phyloP scores from a whole-genome alignment of 495 filamentous ascomycete genomes.

The Mytilinidion resinicola region DNA sequence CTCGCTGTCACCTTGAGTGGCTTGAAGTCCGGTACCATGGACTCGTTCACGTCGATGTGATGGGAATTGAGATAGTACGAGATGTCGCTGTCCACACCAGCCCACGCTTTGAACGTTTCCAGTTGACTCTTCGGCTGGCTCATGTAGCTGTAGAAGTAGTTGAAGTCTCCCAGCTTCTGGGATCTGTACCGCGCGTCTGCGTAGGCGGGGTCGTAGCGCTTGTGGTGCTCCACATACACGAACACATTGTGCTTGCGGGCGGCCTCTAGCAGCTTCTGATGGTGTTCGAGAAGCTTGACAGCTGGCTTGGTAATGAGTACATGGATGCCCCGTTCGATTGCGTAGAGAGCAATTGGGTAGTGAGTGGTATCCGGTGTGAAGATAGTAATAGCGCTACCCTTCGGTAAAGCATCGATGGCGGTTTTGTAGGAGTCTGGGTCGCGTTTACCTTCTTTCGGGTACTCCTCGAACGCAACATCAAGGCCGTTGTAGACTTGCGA shows the following conservation, averaged over 20 bases:
- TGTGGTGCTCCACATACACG: constrained; percentile 95
- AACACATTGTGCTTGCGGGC: constrained; percentile 72
- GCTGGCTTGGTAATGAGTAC: constrained; percentile 96
- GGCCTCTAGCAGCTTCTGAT: constrained; percentile 64
- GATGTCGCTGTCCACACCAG: constrained; percentile 84
- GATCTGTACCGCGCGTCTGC: constrained; percentile 76
- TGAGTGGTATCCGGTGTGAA: constrained; percentile 95
- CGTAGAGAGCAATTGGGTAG: constrained; percentile 90
- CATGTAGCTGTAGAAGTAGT: constrained; percentile 98
- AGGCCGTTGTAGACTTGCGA: constrained; percentile 77
- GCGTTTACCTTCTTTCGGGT: constrained; percentile 60
- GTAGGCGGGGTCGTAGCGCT: constrained; percentile 90
- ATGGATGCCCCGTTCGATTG: constrained; percentile 78
- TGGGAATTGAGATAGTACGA: constrained; percentile 93
- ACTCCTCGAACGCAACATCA: constrained; percentile 76
- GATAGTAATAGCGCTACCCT: constrained; percentile 88
- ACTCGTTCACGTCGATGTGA: constrained; percentile 85
- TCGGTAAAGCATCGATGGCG: constrained; percentile 77
- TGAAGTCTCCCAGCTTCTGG: constrained; percentile 74
- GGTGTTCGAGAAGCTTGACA: constrained; percentile 72
- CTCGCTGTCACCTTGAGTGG: constrained; percentile 75
- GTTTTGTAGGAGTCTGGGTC: constrained; percentile 84
- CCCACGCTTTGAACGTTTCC: constrained; percentile 95
- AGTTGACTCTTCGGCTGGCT: constrained; percentile 87
- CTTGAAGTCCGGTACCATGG: constrained; percentile 75